These are phyloP conservation scores for Lepidium didymum DNA, from an alignment of 345 rosid genomes.

Conservation along the genomic window DNA sequence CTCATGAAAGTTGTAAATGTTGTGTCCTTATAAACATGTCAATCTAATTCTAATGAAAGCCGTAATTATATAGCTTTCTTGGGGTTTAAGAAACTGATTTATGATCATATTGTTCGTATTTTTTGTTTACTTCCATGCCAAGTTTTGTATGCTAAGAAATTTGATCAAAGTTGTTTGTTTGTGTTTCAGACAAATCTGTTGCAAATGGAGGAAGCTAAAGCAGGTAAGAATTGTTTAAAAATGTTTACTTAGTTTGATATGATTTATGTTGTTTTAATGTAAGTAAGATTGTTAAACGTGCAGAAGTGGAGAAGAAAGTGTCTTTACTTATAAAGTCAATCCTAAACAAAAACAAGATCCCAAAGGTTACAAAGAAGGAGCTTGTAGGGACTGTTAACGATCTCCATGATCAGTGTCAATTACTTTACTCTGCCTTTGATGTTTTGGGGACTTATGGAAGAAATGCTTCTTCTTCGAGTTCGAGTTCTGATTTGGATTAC, in stretches of 20 bases:
- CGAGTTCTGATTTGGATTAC: conserved; percentile 49
- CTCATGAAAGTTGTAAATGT: background rate
- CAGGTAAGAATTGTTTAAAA: conserved; percentile 34
- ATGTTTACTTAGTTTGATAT: background rate
- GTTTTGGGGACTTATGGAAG: conserved; percentile 13
- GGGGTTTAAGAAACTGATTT: background rate
- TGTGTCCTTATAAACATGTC: background rate
- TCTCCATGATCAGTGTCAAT: conserved; percentile 40
- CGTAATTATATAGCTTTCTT: background rate
- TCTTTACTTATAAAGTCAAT: conserved; percentile 38
- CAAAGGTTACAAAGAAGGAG: conserved; percentile 34
- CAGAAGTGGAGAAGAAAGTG: conserved; percentile 47
- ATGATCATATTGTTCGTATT: background rate
- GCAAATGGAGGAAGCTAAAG: conserved; percentile 31
- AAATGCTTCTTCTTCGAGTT: conserved; percentile 15
- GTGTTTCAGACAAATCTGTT: conserved; percentile 8
- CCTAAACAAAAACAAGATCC: conserved; percentile 35
- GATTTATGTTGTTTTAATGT: background rate
- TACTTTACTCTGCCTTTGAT: conserved; percentile 34
- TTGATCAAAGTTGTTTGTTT: background rate
- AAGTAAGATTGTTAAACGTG: background rate
- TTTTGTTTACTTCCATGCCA: background rate
- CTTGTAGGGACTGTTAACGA: conserved; percentile 41
- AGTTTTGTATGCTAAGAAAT: background rate
- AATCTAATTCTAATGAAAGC: background rate